These are phyloP conservation scores for Geotrichum bryndzae DNA, from an alignment of 1,139 yeast genomes.

Conservation along the genomic window DNA sequence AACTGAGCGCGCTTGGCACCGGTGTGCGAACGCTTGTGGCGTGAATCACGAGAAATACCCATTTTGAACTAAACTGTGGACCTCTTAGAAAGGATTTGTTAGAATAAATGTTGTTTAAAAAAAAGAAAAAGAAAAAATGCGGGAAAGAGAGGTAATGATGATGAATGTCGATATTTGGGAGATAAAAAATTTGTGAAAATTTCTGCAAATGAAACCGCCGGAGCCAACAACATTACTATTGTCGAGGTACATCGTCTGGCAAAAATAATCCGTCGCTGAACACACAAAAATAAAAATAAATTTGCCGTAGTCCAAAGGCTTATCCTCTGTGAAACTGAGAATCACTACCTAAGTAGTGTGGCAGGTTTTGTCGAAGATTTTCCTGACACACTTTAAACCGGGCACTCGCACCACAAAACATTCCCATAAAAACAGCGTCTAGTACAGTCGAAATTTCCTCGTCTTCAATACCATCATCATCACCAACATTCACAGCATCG, in stretches of 20 bases:
- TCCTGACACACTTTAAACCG: no score
- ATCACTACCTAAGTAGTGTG: no score
- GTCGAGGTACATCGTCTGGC: background rate
- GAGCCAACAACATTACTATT: background rate
- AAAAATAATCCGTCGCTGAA: background rate
- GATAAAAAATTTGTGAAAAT: background rate
- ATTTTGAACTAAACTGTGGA: slow-evolving; percentile 37
- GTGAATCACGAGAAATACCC: slow-evolving; percentile 99
- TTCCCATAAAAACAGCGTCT: background rate
- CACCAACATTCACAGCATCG: background rate
- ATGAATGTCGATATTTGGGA: background rate
- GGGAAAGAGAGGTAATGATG: background rate
- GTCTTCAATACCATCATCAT: background rate
- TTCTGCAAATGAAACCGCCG: background rate
- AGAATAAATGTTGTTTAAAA: background rate
- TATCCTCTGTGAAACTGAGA: no score
- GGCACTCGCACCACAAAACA: background rate
- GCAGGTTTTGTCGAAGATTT: no score
- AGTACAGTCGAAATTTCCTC: background rate
- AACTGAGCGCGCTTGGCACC: slow-evolving; percentile 99
- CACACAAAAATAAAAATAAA: background rate
- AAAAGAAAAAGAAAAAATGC: background rate
- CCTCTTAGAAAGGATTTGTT: background rate
- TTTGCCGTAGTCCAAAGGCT: no score
- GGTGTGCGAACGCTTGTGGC: slow-evolving; percentile 99